Evolutionary conservation across 73 alveolate genomes (phyloP).

Genomic region (Paramecium sonneborni): DNA sequence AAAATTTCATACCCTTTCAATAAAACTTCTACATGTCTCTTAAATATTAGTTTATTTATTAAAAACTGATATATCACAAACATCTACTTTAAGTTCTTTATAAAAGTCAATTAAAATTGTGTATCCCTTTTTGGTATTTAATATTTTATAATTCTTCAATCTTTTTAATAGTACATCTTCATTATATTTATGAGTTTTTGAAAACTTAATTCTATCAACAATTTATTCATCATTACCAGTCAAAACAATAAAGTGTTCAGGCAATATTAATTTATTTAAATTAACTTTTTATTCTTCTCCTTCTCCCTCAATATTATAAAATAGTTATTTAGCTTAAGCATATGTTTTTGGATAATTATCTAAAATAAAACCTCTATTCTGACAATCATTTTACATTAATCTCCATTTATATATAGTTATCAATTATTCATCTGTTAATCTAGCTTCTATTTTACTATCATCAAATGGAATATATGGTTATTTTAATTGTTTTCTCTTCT

Average conservation of each 20-base stretch:
- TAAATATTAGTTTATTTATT: conserved; percentile 25
- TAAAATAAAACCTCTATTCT: conserved; percentile 69
- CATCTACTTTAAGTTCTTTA: conserved; percentile 36
- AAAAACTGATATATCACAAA: background rate
- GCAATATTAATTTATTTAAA: background rate
- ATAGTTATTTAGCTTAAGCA: conserved; percentile 62
- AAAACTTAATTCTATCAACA: conserved; percentile 38
- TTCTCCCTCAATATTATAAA: conserved; percentile 60
- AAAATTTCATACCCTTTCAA: conserved; percentile 56
- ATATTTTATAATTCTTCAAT: conserved; percentile 21
- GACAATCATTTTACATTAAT: conserved; percentile 55
- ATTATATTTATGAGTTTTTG: background rate
- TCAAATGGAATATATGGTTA: conserved; percentile 63
- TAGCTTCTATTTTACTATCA: conserved; percentile 58
- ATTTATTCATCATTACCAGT: conserved; percentile 53
- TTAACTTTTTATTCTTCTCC: background rate
- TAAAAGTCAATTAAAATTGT: conserved; percentile 56
- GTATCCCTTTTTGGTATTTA: conserved; percentile 49
- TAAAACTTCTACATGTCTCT: conserved; percentile 42
- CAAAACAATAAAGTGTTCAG: conserved; percentile 39
- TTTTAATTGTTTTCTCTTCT: conserved; percentile 63
- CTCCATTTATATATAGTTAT: conserved; percentile 57
- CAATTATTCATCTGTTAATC: conserved; percentile 60
- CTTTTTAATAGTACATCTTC: conserved; percentile 55
- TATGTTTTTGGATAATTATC: conserved; percentile 71